A percentile compares a stretch with the other conserved stretches of the same genome.
Conservation (phyloP, 345 rosid genomes). For the Leavenworthia alabamica region DNA sequence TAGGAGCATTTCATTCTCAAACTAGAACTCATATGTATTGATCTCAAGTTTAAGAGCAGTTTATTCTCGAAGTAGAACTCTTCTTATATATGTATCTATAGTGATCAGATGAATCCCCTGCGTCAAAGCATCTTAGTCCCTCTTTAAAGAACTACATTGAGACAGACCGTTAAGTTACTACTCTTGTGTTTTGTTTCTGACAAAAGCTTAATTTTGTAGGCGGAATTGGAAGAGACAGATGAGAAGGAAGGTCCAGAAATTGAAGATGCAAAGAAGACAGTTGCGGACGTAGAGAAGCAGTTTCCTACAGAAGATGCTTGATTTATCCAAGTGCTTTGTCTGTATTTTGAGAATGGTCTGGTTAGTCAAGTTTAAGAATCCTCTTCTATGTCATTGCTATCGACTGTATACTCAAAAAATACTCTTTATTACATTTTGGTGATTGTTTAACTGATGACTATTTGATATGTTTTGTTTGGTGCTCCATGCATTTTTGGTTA, state of each 20-base stretch:
- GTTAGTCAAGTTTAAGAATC: background rate
- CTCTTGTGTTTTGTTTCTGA: slow-evolving; percentile 3
- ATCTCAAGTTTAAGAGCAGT: background rate
- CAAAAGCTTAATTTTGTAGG: slow-evolving; percentile 33
- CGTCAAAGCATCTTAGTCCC: background rate
- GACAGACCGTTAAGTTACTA: background rate
- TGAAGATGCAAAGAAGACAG: slow-evolving; percentile 61
- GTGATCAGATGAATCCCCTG: background rate
- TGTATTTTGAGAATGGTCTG: slow-evolving; percentile 7
- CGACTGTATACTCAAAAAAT: background rate
- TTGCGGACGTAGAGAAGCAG: slow-evolving; percentile 50
- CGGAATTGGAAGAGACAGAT: slow-evolving; percentile 52
- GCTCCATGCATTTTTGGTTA: background rate
- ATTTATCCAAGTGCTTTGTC: background rate
- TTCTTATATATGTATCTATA: background rate
- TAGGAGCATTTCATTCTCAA: background rate
- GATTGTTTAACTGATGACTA: background rate
- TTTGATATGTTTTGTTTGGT: background rate
- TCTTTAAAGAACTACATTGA: background rate
- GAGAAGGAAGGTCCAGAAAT: slow-evolving; percentile 54
- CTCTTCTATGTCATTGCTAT: background rate
- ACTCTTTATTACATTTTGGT: slow-evolving; percentile 3
- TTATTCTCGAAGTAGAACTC: too few relatives aligned
- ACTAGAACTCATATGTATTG: background rate
- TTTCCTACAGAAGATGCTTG: slow-evolving; percentile 54